Conservation (phyloP, 345 rosid species). For the Arabidopsis thaliana region DNA sequence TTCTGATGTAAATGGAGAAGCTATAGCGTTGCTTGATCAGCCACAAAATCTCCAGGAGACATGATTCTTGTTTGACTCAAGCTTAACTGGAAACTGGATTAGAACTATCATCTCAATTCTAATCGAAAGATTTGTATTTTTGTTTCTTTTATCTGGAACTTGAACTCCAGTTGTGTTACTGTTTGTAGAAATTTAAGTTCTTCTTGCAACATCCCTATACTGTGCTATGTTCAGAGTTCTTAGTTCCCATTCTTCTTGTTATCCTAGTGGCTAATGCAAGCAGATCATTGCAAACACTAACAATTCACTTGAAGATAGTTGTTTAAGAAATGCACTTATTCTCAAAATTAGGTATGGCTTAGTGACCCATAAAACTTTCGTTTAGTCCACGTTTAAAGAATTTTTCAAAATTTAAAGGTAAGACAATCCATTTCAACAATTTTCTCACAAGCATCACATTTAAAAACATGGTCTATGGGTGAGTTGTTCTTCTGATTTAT, state of each 20-base stretch:
- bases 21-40: neutral
- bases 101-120: conserved; percentile 9
- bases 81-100: neutral
- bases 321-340: neutral
- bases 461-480: neutral
- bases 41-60: conserved; percentile 16
- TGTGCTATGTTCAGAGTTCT: neutral
- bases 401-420: neutral
- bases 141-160: conserved; percentile 5
- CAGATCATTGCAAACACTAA: no score
- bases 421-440: neutral
- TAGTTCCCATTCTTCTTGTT: neutral
- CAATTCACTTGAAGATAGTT: no score
- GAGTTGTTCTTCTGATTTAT: neutral
- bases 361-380: neutral
- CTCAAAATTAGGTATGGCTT: neutral
- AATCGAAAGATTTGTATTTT: neutral
- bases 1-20: conserved; percentile 11
- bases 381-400: neutral
- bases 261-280: neutral
- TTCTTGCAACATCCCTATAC: neutral
- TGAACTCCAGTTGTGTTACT: neutral
- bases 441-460: neutral
- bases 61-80: conserved; percentile 3
- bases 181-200: conserved; percentile 1